Conservation (phyloP, 2,329 filamentous ascomycete genomes). For the Colletotrichum higginsianum region DNA sequence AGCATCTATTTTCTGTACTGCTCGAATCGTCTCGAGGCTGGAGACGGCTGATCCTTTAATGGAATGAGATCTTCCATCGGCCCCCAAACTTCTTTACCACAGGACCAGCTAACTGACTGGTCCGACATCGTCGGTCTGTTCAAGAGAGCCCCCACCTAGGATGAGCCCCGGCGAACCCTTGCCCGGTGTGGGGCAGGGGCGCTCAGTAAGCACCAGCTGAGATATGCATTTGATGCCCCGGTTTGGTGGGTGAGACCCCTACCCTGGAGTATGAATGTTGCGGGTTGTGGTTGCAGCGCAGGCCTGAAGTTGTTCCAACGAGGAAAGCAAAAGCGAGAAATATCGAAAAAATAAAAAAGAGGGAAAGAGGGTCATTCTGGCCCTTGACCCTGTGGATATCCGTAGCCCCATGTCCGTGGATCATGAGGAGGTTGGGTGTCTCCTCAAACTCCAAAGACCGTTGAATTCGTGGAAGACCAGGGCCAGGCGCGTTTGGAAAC, state of each 20-base stretch:
- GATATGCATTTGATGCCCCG: neutral
- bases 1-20: neutral
- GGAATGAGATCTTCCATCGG: neutral
- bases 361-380: conserved; percentile 7
- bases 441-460: neutral
- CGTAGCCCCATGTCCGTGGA: neutral
- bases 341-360: neutral
- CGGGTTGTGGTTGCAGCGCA: conserved; percentile 25
- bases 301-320: conserved; percentile 7
- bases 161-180: neutral
- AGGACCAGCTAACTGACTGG: conserved; percentile 1
- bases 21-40: neutral
- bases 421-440: conserved; percentile 15
- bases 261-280: neutral
- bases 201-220: conserved; percentile 32
- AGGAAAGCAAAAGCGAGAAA: conserved; percentile 22
- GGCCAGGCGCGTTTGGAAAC: neutral
- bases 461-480: neutral
- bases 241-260: neutral
- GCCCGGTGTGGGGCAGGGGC: conserved; percentile 1
- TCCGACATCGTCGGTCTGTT: neutral
- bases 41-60: neutral
- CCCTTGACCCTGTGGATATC: neutral
- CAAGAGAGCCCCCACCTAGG: neutral
- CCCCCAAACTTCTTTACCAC: neutral